phyloP scores from a whole-genome alignment of 2,329 filamentous ascomycete species.

The Penicillium digitatum region DNA sequence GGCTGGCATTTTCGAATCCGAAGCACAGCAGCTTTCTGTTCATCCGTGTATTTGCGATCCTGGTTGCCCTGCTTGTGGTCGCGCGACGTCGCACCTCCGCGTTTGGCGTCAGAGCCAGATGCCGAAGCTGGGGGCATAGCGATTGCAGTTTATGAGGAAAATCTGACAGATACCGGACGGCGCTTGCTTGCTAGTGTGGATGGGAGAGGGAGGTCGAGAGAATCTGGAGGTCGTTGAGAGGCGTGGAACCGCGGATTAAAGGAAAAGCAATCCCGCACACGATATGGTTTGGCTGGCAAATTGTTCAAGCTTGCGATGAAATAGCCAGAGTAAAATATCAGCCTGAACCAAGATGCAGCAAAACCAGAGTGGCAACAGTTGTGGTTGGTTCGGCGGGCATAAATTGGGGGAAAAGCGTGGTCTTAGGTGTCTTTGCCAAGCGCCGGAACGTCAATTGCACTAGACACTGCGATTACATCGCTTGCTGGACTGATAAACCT shows the following conservation, averaged over 20 bases:
- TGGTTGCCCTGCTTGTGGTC: conserved; percentile 51
- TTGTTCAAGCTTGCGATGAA: background rate
- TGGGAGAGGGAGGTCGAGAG: conserved; percentile 1
- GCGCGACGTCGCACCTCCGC: conserved; percentile 37
- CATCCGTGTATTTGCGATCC: conserved; percentile 67
- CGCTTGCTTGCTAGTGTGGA: background rate
- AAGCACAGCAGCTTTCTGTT: conserved; percentile 88
- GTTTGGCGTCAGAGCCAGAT: conserved; percentile 46
- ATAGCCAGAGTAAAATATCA: background rate
- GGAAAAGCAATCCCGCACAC: conserved; percentile 11
- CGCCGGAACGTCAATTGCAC: conserved; percentile 15
- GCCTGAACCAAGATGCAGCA: conserved; percentile 2
- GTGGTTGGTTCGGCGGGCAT: conserved; percentile 10
- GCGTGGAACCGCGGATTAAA: conserved; percentile 15
- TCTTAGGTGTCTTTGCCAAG: conserved; percentile 27
- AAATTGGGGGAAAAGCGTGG: conserved; percentile 18
- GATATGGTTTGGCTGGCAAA: background rate
- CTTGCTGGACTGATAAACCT: background rate
- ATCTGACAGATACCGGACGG: background rate
- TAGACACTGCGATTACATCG: conserved; percentile 7
- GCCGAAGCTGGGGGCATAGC: conserved; percentile 45
- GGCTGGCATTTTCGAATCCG: conserved; percentile 78
- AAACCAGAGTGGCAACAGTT: conserved; percentile 9
- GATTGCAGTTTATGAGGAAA: background rate
- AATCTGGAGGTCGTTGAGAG: conserved; percentile 8